A percentile compares a stretch with the other conserved stretches of the same genome.
Conservation (phyloP, 2,329 filamentous ascomycete genomes). For the Cyclaneusma minus region DNA sequence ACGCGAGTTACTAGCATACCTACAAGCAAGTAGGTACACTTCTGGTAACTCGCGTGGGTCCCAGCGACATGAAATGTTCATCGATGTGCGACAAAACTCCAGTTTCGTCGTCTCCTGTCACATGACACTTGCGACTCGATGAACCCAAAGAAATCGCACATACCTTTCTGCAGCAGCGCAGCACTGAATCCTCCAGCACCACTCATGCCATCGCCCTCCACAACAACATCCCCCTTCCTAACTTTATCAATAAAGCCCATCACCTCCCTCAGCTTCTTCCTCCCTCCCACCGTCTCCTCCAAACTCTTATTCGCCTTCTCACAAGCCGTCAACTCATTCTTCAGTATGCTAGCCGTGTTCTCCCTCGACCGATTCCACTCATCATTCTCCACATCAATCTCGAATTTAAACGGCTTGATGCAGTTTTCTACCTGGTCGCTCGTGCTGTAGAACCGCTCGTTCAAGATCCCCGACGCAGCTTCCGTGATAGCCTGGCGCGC, state of each 20-base stretch:
- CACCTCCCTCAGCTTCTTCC: constrained; percentile 76
- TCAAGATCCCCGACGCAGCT: constrained; percentile 76
- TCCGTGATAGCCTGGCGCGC: constrained; percentile 87
- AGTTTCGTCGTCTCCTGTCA: no score
- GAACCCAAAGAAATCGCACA: no score
- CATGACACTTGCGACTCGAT: no score
- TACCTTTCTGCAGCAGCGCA: constrained; percentile 70
- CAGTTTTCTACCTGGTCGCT: constrained; percentile 97
- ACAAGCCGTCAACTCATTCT: constrained; percentile 72
- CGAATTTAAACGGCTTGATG: constrained; percentile 97
- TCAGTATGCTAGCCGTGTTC: constrained; percentile 66
- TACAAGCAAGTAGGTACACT: no score
- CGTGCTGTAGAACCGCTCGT: constrained; percentile 91
- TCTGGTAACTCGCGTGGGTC: no score
- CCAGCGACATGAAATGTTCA: no score
- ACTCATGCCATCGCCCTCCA: constrained; percentile 69
- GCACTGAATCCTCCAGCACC: constrained; percentile 91
- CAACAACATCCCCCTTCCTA: constrained; percentile 65
- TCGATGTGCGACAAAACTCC: no score
- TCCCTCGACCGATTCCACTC: constrained; percentile 83
- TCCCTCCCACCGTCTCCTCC: constrained; percentile 65
- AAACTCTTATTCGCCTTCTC: constrained; percentile 63
- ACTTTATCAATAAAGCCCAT: constrained; percentile 84
- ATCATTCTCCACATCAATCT: constrained; percentile 82
- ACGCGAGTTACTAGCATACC: no score